Percentiles rank a stretch among this genome's conserved stretches.
phyloP scores from a whole-genome alignment of 2,329 filamentous ascomycete genomes.

The Tolypocladium guangdongense region DNA sequence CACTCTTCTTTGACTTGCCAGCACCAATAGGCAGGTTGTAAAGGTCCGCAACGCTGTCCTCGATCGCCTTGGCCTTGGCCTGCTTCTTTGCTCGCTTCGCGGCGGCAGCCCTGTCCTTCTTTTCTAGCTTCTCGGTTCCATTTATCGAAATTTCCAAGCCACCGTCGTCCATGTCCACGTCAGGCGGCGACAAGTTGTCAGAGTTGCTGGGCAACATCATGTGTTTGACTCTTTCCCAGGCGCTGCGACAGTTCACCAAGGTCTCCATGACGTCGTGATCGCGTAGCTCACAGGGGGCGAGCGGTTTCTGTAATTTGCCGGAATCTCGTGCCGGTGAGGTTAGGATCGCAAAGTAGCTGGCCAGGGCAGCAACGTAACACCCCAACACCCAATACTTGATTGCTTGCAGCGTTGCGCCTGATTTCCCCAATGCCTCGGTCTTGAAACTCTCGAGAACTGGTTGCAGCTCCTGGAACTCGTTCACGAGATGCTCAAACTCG shows the following conservation, averaged over 20 bases:
- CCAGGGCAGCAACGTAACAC: slow-evolving; percentile 75
- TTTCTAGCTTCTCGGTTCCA: slow-evolving; percentile 19
- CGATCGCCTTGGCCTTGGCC: slow-evolving; percentile 48
- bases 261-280: slow-evolving; percentile 88
- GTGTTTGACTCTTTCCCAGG: slow-evolving; percentile 67
- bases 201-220: slow-evolving; percentile 39
- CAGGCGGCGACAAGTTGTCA: slow-evolving; percentile 18
- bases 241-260: slow-evolving; percentile 64
- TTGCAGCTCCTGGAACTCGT: slow-evolving; percentile 68
- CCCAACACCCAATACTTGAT: slow-evolving; percentile 72
- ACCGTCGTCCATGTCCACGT: slow-evolving; percentile 10
- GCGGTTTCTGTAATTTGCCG: slow-evolving; percentile 40
- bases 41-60: slow-evolving; percentile 60
- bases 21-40: slow-evolving; percentile 45
- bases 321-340: slow-evolving; percentile 62
- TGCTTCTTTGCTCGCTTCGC: slow-evolving; percentile 31
- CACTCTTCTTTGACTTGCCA: slow-evolving; percentile 32
- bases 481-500: slow-evolving; percentile 77
- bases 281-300: slow-evolving; percentile 69
- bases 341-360: slow-evolving; percentile 92
- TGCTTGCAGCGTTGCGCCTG: slow-evolving; percentile 43
- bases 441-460: slow-evolving; percentile 50
- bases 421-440: slow-evolving; percentile 42
- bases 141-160: slow-evolving; percentile 8
- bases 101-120: slow-evolving; percentile 24